phyloP scores from a whole-genome alignment of 805 yeast genomes.

The Yamadazyma phyllophila region DNA sequence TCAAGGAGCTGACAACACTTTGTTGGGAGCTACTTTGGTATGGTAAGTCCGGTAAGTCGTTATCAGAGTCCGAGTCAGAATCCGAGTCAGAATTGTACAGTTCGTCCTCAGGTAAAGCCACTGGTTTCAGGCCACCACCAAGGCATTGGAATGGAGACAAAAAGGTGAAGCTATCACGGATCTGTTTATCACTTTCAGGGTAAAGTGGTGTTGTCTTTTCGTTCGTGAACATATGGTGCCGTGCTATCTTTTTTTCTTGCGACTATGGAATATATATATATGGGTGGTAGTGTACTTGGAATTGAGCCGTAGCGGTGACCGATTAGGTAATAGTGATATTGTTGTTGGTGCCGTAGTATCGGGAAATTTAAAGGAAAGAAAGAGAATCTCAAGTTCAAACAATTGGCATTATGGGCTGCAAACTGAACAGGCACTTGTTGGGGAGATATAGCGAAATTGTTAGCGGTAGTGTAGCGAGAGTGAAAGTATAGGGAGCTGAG shows the following conservation, averaged over 20 bases:
- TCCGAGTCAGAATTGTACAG: neutral
- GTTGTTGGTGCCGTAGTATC: too few species aligned
- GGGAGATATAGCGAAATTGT: too few species aligned
- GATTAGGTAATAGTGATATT: too few species aligned
- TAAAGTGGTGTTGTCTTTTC: conserved; percentile 1
- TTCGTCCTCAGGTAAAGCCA: neutral
- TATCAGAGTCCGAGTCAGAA: conserved; percentile 8
- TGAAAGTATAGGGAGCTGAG: too few species aligned
- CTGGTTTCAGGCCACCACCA: neutral
- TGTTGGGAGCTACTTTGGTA: conserved; percentile 10
- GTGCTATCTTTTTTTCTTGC: neutral
- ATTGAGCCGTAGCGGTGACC: too few species aligned
- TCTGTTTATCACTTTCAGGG: conserved; percentile 1
- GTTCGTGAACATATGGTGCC: neutral
- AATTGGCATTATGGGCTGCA: too few species aligned
- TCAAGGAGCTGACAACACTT: conserved; percentile 22
- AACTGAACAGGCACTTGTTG: too few species aligned
- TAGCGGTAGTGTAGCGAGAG: too few species aligned
- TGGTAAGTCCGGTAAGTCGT: conserved; percentile 26
- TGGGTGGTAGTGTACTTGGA: too few species aligned
- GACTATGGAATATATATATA: too few species aligned
- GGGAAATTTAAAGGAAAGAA: too few species aligned
- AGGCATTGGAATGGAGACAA: conserved; percentile 6
- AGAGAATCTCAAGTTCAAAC: too few species aligned
- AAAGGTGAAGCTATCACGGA: neutral